Base-by-base conservation (phyloP, 805 yeast species). In the Yamadazyma sp. region DNA sequence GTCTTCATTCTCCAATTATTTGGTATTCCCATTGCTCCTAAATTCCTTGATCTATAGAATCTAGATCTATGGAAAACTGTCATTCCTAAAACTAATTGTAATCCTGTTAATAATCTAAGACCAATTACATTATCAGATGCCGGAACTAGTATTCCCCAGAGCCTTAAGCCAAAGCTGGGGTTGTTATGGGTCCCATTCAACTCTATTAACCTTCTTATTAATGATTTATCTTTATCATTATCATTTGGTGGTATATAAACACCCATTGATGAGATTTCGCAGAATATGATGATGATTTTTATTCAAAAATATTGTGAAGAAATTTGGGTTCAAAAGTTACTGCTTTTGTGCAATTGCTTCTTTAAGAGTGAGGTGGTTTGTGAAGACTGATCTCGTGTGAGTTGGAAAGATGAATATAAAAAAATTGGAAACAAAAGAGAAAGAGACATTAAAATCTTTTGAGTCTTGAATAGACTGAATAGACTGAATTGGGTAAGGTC, bases 101-200 rank as follows among this genome's bases (percentile, higher is more conserved):
- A 38, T 0, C 75, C 76, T 2, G 78, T 65, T 32, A 80, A 52
- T 0, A 74, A 48, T 47, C 71, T 73, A 1, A 82, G 50, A 1
- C 83, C 85, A 3, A 65, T 55, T 21, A 60, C 52, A 51, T 80
- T 76, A 43, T 82, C 89, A 7, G 82, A 70, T 1, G 88, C 84
- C 2, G 91, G 91, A 1, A 78, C 81, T 15, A 82, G 52, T 0
- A 87, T 87, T 1, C 88, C 85, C 80, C 86, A 78, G 22, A 78
- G 47, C 42, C 62, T 60, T 34, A 81, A 62, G 0, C 86, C 86
- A 15, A 78, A 52, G 34, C 76, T 73, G 2, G 88, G 88, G 28
- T 66, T 35, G 14, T 27, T 31, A 13, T 22, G 14, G 25, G 24
- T 10, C 20, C 16, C 5, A n/a, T n/a, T n/a, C n/a, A n/a, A n/a